Evolutionary conservation across 208 protist species (phyloP), one percentile per base, ranked within the genome.

Genomic region (Trypanosoma melophagium): DNA sequence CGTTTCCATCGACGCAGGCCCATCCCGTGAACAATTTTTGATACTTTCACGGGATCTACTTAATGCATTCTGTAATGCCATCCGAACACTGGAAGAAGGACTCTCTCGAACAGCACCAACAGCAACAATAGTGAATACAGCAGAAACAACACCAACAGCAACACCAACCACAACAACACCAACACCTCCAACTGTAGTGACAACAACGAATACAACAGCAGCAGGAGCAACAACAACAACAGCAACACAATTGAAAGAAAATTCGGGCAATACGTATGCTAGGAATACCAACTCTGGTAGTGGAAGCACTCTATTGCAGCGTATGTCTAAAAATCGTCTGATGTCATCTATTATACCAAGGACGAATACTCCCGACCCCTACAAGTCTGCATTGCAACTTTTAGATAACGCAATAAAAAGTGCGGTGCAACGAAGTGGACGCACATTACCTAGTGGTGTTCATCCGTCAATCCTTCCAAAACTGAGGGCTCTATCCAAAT

Each of bases 11-110:
- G 68, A 61, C 17, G 17, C 42, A 25, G 35, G 60, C 16, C 0
- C 42, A 24, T 56, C 10, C 35, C 25, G 68, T 25, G 68, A 73
- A 2, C 12, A 38, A 4, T 66, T 73, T 42, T 12, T 73, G 9
- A 53, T 5, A 7, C 2, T 54, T 16, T 21, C 14, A 22, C 19
- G 52, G 13, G 68, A 73, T 40, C 5, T 47, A 0, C 38, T 73
- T 19, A 42, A 22, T n/a, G 40, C 42, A n/a, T 1, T 73, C 12
- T 41, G 44, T 17, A 35, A 22, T 13, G 21, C 28, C 12, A 52
- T 59, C 45, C 17, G 28, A 13, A 17, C 7, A 22, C 7, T 62
- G 17, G 66, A 64, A 5, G 56, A 71, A 16, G 47, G 31, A 22
- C 3, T 71, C 0, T 17, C 31, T 21, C 62, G 35, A 38, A 62